Percentiles rank a stretch among this genome's conserved stretches.
phyloP scores from a whole-genome alignment of 2,329 filamentous ascomycete genomes.

The Dothideomycetes sp. region DNA sequence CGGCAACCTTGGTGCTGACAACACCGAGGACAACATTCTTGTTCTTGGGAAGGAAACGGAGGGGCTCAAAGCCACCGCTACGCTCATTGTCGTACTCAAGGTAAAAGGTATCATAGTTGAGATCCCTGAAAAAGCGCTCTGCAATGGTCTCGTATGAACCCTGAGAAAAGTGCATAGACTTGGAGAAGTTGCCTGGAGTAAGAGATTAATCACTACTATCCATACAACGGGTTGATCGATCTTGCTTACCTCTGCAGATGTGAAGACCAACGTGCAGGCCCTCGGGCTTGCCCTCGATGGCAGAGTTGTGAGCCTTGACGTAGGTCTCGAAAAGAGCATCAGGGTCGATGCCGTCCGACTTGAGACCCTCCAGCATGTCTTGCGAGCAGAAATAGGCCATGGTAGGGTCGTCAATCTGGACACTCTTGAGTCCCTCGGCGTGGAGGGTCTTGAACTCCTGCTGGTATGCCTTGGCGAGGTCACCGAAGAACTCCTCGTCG shows the following conservation, averaged over 20 bases:
- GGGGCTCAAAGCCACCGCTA: slow-evolving; percentile 26
- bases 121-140: slow-evolving; percentile 25
- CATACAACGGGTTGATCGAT: no score
- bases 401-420: slow-evolving; percentile 29
- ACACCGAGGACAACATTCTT: slow-evolving; percentile 29
- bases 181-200: slow-evolving; percentile 25
- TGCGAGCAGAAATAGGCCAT: slow-evolving; percentile 27
- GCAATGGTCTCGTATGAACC: slow-evolving; percentile 27
- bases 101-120: slow-evolving; percentile 29
- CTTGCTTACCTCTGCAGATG: slow-evolving; percentile 23
- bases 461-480: slow-evolving; percentile 23
- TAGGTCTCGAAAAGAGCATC: slow-evolving; percentile 25
- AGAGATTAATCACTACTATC: slow-evolving; percentile 1
- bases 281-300: slow-evolving; percentile 21
- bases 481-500: slow-evolving; percentile 25
- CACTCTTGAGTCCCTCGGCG: slow-evolving; percentile 21
- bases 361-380: slow-evolving; percentile 23
- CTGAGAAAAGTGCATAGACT: slow-evolving; percentile 27
- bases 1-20: slow-evolving; percentile 25
- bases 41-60: slow-evolving; percentile 25
- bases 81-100: slow-evolving; percentile 28
- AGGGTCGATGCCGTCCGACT: slow-evolving; percentile 24
- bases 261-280: slow-evolving; percentile 27
- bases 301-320: slow-evolving; percentile 26
- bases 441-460: slow-evolving; percentile 26